These are phyloP conservation scores for Nissolia schottii DNA, from an alignment of 306 rosid genomes.

Conservation along the genomic window DNA sequence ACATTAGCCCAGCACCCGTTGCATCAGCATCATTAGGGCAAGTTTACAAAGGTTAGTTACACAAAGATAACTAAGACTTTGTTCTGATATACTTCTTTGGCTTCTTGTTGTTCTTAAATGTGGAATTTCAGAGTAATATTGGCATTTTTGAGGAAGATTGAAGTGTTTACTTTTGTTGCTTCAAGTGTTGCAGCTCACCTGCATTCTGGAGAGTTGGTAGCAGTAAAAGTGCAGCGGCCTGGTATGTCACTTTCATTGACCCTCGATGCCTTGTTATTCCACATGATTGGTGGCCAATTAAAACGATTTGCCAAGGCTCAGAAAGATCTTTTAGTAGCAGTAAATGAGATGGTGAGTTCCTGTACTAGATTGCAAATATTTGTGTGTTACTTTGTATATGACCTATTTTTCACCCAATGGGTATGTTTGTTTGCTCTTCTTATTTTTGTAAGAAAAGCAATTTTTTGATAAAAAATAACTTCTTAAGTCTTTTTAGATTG, in stretches of 20 bases:
- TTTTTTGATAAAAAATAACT: not conserved
- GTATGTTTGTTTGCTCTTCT: not conserved
- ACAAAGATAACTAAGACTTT: not conserved
- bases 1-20: slow-evolving; percentile 72
- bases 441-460: not conserved
- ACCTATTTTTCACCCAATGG: slow-evolving; percentile 9
- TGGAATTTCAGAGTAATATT: slow-evolving; percentile 9
- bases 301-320: slow-evolving; percentile 91
- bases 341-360: slow-evolving; percentile 84
- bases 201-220: slow-evolving; percentile 94
- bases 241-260: slow-evolving; percentile 91
- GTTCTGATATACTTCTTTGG: slow-evolving; percentile 5
- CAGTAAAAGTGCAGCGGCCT: slow-evolving; percentile 96
- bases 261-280: slow-evolving; percentile 94
- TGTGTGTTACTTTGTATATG: slow-evolving; percentile 5
- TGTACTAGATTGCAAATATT: slow-evolving; percentile 5
- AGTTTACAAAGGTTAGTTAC: slow-evolving; percentile 83
- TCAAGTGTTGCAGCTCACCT: slow-evolving; percentile 98
- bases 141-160: slow-evolving; percentile 35
- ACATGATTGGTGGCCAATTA: slow-evolving; percentile 88
- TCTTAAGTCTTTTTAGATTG: not conserved
- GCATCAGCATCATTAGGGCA: slow-evolving; percentile 98
- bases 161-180: slow-evolving; percentile 54
- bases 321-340: slow-evolving; percentile 89
- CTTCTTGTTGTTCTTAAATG: slow-evolving; percentile 5